Percentiles rank a stretch among this genome's conserved stretches.
Evolutionary conservation across 2,329 filamentous ascomycete genomes (phyloP).

Genomic region (Raffaelea deltoideospora): DNA sequence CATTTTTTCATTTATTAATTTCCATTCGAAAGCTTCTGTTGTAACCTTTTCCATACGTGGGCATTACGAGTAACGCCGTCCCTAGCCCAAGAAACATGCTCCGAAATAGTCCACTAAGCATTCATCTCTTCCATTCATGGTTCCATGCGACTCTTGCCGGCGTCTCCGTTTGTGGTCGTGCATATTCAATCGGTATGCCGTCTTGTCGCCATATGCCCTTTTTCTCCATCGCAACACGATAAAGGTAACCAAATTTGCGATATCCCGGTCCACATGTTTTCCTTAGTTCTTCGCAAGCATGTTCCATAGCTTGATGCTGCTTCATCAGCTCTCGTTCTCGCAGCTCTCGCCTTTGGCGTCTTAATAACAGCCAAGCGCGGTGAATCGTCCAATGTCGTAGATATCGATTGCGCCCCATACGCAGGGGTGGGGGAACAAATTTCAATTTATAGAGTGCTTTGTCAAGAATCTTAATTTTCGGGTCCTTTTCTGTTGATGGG

Average conservation of each 20-base stretch:
- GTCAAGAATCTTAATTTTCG: slow-evolving; percentile 18
- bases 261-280: slow-evolving; percentile 39
- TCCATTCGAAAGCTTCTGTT: too few species aligned
- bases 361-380: slow-evolving; percentile 79
- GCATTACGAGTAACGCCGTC: too few species aligned
- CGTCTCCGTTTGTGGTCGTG: slow-evolving; percentile 67
- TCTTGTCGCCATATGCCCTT: slow-evolving; percentile 60
- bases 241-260: slow-evolving; percentile 56
- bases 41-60: too few species aligned
- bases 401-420: slow-evolving; percentile 73
- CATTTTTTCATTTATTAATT: too few species aligned
- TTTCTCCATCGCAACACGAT: slow-evolving; percentile 82
- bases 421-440: slow-evolving; percentile 48
- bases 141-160: slow-evolving; percentile 77
- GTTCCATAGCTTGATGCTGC: slow-evolving; percentile 67
- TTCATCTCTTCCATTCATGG: slow-evolving; percentile 68
- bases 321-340: slow-evolving; percentile 60
- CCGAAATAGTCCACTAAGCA: too few species aligned
- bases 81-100: too few species aligned
- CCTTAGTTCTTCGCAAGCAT: slow-evolving; percentile 73
- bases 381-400: slow-evolving; percentile 99
- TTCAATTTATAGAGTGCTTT: slow-evolving; percentile 17
- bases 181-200: slow-evolving; percentile 84
- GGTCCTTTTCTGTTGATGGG: slow-evolving; percentile 11
- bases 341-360: slow-evolving; percentile 48